These are phyloP conservation scores for Alternaria longipes DNA, from an alignment of 2,329 filamentous ascomycete species.

Conservation along the genomic window DNA sequence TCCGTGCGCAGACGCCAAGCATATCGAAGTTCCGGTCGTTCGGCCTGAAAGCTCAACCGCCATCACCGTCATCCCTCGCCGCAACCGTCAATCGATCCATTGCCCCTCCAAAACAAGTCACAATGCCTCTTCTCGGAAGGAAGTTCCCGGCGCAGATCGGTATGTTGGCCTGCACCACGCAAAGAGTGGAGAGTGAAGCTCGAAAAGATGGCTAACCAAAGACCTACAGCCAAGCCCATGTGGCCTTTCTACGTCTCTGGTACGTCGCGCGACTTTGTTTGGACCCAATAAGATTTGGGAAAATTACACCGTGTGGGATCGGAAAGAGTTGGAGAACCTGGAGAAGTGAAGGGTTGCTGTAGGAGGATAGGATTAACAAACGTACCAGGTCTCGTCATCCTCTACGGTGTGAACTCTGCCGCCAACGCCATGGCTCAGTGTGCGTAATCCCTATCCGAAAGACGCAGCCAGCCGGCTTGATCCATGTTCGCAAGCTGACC, in stretches of 20 bases:
- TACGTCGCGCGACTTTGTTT: slow-evolving; percentile 62
- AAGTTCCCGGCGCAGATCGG: slow-evolving; percentile 62
- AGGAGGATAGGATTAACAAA: slow-evolving; percentile 28
- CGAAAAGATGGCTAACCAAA: slow-evolving; percentile 41
- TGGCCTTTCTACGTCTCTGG: slow-evolving; percentile 93
- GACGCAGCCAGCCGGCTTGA: background rate
- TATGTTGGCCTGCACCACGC: slow-evolving; percentile 45
- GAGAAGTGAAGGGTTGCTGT: background rate
- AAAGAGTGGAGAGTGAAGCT: slow-evolving; percentile 8
- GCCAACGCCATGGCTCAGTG: slow-evolving; percentile 80
- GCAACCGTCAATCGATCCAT: slow-evolving; percentile 42
- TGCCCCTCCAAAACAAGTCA: slow-evolving; percentile 44
- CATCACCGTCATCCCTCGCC: slow-evolving; percentile 41
- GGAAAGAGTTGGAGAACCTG: slow-evolving; percentile 16
- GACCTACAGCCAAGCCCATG: slow-evolving; percentile 80
- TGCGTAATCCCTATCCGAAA: slow-evolving; percentile 60
- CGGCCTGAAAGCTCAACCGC: slow-evolving; percentile 29
- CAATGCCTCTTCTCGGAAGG: slow-evolving; percentile 60
- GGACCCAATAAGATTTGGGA: background rate
- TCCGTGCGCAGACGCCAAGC: slow-evolving; percentile 40
- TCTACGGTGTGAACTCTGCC: slow-evolving; percentile 89
- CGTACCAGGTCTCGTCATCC: slow-evolving; percentile 76
- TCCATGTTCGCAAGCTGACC: slow-evolving; percentile 29
- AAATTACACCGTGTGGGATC: slow-evolving; percentile 10
- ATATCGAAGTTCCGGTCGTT: slow-evolving; percentile 29